phyloP scores from a whole-genome alignment of 2,329 filamentous ascomycete genomes.

The Fusarium sororula region DNA sequence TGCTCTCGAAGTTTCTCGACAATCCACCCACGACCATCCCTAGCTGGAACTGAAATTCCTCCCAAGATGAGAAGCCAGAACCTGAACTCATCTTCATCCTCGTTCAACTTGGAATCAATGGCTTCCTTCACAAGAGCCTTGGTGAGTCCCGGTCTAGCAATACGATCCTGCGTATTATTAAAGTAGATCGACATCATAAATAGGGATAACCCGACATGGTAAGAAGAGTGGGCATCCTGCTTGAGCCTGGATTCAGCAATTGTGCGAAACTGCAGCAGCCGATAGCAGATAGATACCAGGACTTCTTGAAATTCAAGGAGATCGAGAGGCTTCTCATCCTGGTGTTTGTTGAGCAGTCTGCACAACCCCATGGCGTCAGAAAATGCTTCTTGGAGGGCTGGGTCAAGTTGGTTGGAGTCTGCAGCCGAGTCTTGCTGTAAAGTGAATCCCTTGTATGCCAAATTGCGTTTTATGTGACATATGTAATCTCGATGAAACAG shows the following conservation, averaged over 20 bases:
- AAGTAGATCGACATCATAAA: constrained; percentile 3
- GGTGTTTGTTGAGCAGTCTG: background rate
- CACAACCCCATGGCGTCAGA: background rate
- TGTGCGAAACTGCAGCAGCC: background rate
- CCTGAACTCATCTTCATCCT: background rate
- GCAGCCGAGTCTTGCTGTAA: background rate
- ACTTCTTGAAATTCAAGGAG: constrained; percentile 4
- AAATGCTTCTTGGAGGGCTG: background rate
- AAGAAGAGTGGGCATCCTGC: background rate
- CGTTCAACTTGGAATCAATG: accelerated
- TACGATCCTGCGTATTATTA: background rate
- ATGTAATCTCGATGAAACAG: background rate
- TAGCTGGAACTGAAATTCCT: background rate
- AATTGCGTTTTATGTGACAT: accelerated
- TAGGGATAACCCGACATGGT: background rate
- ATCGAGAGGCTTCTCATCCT: background rate
- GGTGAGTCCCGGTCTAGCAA: background rate
- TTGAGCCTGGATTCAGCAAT: background rate
- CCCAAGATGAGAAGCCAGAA: constrained; percentile 2
- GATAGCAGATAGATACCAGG: background rate
- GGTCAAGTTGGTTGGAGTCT: accelerated
- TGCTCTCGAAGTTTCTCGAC: background rate
- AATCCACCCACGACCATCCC: background rate
- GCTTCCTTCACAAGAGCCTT: background rate
- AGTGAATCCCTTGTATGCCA: background rate